Conservation (phyloP, 805 yeast genomes). For the Millerago galiae region DNA sequence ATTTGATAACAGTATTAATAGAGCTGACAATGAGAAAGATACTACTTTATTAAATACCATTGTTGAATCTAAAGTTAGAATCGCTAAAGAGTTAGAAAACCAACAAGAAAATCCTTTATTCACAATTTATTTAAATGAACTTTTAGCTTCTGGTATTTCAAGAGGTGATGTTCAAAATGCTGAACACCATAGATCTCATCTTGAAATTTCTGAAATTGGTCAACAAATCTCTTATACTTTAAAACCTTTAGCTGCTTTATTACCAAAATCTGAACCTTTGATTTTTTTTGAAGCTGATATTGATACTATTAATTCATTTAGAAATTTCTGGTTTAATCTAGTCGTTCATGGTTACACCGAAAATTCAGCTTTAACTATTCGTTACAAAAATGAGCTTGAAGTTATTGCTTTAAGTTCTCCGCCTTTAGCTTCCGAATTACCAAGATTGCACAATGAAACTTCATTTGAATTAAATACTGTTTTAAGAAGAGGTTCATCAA, state of each 20-base stretch:
- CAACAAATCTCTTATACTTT: constrained; percentile 57
- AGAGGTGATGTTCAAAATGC: constrained; percentile 73
- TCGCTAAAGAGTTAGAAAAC: constrained; percentile 29
- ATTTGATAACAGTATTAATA: constrained; percentile 43
- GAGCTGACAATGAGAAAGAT: constrained; percentile 39
- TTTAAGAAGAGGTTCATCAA: constrained; percentile 82
- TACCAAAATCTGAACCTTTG: constrained; percentile 52
- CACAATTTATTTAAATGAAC: constrained; percentile 53
- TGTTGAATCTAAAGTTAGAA: constrained; percentile 41
- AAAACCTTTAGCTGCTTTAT: constrained; percentile 66
- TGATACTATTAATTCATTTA: constrained; percentile 52
- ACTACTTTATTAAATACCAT: constrained; percentile 33
- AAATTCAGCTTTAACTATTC: constrained; percentile 45
- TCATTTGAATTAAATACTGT: constrained; percentile 89
- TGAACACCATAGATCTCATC: constrained; percentile 76
- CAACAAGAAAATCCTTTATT: constrained; percentile 38
- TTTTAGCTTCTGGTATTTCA: constrained; percentile 59
- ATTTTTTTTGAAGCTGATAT: constrained; percentile 34
- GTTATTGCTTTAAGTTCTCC: constrained; percentile 84
- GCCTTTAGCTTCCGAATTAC: constrained; percentile 74
- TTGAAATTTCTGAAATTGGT: constrained; percentile 66
- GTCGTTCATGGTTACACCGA: constrained; percentile 84
- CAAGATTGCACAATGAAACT: constrained; percentile 82
- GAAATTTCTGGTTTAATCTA: constrained; percentile 92
- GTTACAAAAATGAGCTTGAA: constrained; percentile 43